These are phyloP conservation scores for Pestalotiopsis sp. DNA, from an alignment of 2,329 filamentous ascomycete genomes.

Conservation along the genomic window DNA sequence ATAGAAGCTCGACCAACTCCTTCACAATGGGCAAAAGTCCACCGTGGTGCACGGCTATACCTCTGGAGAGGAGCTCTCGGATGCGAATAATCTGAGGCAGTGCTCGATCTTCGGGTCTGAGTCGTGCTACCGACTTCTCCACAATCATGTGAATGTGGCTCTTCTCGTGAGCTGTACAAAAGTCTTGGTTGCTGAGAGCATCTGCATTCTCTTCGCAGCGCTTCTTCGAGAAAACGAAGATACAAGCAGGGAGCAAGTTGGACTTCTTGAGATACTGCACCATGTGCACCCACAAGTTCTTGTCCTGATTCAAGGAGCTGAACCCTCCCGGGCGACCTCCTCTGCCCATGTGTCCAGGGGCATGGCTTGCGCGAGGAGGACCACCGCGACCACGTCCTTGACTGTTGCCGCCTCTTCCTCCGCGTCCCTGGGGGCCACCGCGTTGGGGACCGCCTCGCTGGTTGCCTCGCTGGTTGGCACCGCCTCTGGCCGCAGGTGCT, in stretches of 20 bases:
- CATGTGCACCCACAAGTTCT: slow-evolving; percentile 94
- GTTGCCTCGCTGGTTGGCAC: slow-evolving; percentile 54
- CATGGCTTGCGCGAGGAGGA: slow-evolving; percentile 61
- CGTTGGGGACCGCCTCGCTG: slow-evolving; percentile 50
- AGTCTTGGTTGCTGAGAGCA: slow-evolving; percentile 92
- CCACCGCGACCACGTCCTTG: slow-evolving; percentile 57
- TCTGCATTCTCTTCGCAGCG: slow-evolving; percentile 97
- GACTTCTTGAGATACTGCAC: slow-evolving; percentile 89
- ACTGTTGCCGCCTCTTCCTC: slow-evolving; percentile 53
- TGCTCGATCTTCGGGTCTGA: slow-evolving; percentile 86
- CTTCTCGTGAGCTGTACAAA: slow-evolving; percentile 90
- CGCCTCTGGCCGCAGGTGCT: slow-evolving; percentile 43
- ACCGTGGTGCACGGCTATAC: slow-evolving; percentile 95
- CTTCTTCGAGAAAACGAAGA: slow-evolving; percentile 99
- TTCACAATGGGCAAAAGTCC: slow-evolving; percentile 95
- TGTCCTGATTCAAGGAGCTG: slow-evolving; percentile 89
- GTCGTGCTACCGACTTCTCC: slow-evolving; percentile 86
- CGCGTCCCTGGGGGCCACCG: slow-evolving; percentile 48
- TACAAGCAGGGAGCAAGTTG: slow-evolving; percentile 85
- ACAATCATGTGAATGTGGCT: slow-evolving; percentile 98
- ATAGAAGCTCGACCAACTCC: slow-evolving; percentile 94
- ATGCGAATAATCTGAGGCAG: slow-evolving; percentile 92
- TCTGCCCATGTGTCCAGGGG: slow-evolving; percentile 84
- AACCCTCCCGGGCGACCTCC: slow-evolving; percentile 83
- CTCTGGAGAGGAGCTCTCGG: slow-evolving; percentile 80